Evolutionary conservation across 2,329 filamentous ascomycete species (phyloP).

Genomic region (Lanzia echinophila): DNA sequence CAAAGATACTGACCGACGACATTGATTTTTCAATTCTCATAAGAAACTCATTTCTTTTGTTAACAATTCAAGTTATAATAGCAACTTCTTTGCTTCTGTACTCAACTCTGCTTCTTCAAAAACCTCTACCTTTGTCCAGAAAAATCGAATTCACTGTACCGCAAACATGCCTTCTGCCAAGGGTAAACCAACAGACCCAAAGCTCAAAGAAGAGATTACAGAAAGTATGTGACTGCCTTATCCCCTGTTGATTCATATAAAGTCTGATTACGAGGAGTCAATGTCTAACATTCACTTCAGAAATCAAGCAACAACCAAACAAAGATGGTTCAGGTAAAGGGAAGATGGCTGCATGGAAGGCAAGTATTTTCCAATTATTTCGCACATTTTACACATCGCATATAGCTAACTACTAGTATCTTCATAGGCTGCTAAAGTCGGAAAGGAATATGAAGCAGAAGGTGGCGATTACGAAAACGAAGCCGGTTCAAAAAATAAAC

Average conservation of each 20-base stretch:
- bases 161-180: constrained; percentile 36
- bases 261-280: neutral
- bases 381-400: neutral
- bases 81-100: too few relatives aligned
- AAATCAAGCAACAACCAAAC: constrained; percentile 39
- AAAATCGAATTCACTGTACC: too few relatives aligned
- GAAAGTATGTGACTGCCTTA: constrained; percentile 26
- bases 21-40: too few relatives aligned
- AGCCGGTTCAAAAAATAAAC: constrained; percentile 37
- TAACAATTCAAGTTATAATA: too few relatives aligned
- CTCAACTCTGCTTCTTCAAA: too few relatives aligned
- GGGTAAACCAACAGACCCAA: constrained; percentile 39
- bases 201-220: constrained; percentile 39
- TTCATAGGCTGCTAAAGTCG: constrained; percentile 35
- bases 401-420: neutral
- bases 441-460: constrained; percentile 36
- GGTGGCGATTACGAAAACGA: constrained; percentile 36
- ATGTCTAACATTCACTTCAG: constrained; percentile 11
- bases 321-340: constrained; percentile 41
- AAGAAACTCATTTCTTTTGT: too few relatives aligned
- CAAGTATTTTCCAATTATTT: constrained; percentile 1
- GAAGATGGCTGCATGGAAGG: constrained; percentile 42
- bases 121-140: too few relatives aligned
- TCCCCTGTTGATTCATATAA: neutral
- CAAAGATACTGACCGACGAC: too few relatives aligned